Conservation (phyloP, 495 filamentous ascomycete species). For the Chaetomium fimeti region DNA sequence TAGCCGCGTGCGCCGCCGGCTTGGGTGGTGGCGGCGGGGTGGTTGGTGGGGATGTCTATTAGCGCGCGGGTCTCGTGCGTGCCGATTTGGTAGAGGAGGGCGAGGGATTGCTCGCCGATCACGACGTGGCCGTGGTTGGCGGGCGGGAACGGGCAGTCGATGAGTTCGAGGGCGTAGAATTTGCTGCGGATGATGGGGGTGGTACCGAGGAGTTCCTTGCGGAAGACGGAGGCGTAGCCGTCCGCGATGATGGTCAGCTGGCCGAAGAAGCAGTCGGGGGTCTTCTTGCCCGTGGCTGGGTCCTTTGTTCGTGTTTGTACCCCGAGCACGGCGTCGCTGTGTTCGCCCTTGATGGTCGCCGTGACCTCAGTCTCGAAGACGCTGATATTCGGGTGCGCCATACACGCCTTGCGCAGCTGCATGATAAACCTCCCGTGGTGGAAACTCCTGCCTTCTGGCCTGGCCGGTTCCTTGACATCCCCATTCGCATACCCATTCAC, state of each 20-base stretch:
- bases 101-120: constrained; percentile 72
- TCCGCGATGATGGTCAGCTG: constrained; percentile 85
- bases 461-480: constrained; percentile 18
- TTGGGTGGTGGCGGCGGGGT: constrained; percentile 64
- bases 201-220: constrained; percentile 70
- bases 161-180: constrained; percentile 90
- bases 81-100: constrained; percentile 96
- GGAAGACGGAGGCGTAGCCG: constrained; percentile 91
- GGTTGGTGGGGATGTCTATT: constrained; percentile 81
- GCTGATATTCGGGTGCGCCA: constrained; percentile 65
- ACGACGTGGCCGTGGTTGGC: constrained; percentile 82
- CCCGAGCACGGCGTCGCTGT: constrained; percentile 66
- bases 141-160: constrained; percentile 74
- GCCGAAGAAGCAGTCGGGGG: constrained; percentile 73
- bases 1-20: constrained; percentile 82
- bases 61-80: constrained; percentile 88
- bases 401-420: constrained; percentile 67
- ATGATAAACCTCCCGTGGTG: constrained; percentile 83
- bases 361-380: constrained; percentile 71
- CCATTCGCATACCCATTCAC: constrained; percentile 24
- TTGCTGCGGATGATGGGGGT: constrained; percentile 70
- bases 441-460: constrained; percentile 68
- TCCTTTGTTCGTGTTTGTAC: constrained; percentile 65
- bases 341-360: constrained; percentile 57
- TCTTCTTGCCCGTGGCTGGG: constrained; percentile 54